phyloP scores from a whole-genome alignment of 2,329 filamentous ascomycete species.

The Penicillium thymicola region DNA sequence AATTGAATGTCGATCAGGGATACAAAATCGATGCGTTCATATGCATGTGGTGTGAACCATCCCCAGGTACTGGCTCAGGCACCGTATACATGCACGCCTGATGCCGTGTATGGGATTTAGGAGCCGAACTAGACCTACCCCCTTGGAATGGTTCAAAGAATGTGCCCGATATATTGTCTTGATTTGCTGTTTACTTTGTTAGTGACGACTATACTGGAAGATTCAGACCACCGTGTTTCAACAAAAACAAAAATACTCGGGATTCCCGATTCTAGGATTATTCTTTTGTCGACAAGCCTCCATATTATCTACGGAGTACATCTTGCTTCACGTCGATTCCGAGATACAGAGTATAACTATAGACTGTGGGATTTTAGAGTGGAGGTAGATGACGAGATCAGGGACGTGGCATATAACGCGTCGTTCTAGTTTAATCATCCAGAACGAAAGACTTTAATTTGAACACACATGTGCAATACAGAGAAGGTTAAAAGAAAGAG shows the following conservation, averaged over 20 bases:
- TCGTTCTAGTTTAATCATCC: not conserved
- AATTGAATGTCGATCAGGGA: not conserved
- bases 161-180: not conserved
- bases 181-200: not conserved
- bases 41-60: not conserved
- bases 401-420: not conserved
- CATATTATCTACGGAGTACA: not conserved
- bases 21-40: not conserved
- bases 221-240: not conserved
- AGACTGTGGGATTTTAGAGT: not conserved
- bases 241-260: not conserved
- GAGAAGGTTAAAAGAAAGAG: no score
- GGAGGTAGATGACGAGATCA: conserved; percentile 1
- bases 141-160: not conserved
- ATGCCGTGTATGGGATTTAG: not conserved
- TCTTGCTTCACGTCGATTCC: no score
- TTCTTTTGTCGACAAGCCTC: not conserved
- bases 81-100: not conserved
- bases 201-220: not conserved
- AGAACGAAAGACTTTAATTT: not conserved
- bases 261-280: not conserved
- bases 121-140: not conserved
- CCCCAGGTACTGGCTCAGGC: not conserved
- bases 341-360: not conserved
- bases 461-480: not conserved